Percentiles rank a stretch among this genome's conserved stretches.
Conservation (phyloP, 176 grass and related monocot species). For the Cymbopogon citratus region DNA sequence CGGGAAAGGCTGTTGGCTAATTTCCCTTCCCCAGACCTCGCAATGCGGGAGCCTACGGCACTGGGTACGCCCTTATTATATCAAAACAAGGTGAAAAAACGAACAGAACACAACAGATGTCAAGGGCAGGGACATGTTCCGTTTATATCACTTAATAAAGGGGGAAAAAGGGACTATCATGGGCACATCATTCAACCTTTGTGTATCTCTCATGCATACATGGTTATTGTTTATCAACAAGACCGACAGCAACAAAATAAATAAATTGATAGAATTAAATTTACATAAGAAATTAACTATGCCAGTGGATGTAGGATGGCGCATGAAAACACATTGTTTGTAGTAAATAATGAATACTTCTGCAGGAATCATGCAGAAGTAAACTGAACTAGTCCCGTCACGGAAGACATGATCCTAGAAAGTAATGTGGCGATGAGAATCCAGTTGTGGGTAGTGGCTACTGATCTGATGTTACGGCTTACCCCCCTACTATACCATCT, state of each 20-base stretch:
- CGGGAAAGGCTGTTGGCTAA: no score
- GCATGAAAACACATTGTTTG: no score
- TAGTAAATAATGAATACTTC: not conserved
- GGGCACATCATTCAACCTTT: no score
- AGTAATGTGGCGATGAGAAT: not conserved
- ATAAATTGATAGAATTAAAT: not conserved
- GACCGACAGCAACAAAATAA: not conserved
- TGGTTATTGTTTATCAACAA: not conserved
- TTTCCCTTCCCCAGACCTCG: no score
- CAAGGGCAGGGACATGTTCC: not conserved
- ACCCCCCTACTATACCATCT: not conserved
- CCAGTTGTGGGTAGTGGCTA: not conserved
- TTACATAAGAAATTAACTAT: not conserved
- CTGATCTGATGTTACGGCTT: not conserved
- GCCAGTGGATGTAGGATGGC: not conserved
- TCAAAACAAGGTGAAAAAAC: not conserved
- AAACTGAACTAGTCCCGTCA: not conserved
- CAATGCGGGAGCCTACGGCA: no score
- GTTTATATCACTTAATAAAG: not conserved
- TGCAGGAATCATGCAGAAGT: not conserved
- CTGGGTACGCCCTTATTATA: no score
- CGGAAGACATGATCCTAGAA: not conserved
- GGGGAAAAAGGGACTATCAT: not conserved
- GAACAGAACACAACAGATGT: not conserved
- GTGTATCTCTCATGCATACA: not conserved